These are phyloP conservation scores for Teratosphaeria viscida DNA, from an alignment of 2,329 filamentous ascomycete species.

Conservation along the genomic window DNA sequence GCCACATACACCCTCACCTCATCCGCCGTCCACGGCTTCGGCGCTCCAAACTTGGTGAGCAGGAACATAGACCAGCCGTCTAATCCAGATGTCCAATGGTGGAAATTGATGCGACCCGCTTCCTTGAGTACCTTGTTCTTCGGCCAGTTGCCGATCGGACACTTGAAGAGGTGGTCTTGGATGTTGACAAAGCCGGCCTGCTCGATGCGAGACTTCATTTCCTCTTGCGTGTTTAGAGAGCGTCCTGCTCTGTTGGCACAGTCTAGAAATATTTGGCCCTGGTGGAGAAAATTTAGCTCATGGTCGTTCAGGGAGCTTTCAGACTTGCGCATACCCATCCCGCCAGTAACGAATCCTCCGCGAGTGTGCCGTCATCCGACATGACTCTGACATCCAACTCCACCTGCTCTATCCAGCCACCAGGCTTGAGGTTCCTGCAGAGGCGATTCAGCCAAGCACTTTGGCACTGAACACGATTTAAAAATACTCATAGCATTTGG, in stretches of 20 bases:
- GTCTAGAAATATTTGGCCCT: not conserved
- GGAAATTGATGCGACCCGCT: conserved; percentile 1
- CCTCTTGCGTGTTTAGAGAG: not conserved
- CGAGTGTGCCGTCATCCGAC: conserved; percentile 1
- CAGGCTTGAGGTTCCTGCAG: not conserved
- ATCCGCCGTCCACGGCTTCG: conserved; percentile 1
- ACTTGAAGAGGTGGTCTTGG: conserved; percentile 1
- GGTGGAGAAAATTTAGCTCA: not conserved
- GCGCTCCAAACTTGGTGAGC: not conserved
- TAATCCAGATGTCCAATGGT: not conserved
- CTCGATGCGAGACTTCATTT: conserved; percentile 1
- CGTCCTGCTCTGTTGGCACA: not conserved
- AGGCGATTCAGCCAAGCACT: not conserved
- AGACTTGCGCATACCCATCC: not conserved
- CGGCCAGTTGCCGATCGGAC: not conserved
- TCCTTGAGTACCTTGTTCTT: conserved; percentile 1
- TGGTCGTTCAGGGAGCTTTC: not conserved
- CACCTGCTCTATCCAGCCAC: conserved; percentile 1
- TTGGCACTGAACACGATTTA: not conserved
- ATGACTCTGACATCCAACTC: not conserved
- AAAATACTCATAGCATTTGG: conserved; percentile 5
- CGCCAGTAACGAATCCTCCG: not conserved
- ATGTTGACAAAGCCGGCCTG: conserved; percentile 1
- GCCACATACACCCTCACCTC: conserved; percentile 1
- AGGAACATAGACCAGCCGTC: conserved; percentile 1